phyloP scores from a whole-genome alignment of 345 rosid genomes.

The Eucalyptus caleyi region DNA sequence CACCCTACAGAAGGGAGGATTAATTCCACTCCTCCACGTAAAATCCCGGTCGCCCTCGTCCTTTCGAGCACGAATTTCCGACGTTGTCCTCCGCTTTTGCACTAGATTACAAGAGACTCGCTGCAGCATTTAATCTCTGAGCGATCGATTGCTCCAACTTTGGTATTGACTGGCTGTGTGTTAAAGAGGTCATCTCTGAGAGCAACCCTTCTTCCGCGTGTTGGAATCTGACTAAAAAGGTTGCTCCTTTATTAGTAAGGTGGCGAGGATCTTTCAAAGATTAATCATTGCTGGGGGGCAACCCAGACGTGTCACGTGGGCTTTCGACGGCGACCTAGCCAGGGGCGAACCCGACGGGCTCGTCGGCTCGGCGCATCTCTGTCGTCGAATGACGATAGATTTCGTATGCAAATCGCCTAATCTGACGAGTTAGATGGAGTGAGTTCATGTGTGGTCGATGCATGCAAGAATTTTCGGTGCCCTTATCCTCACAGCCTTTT shows the following conservation, averaged over 20 bases:
- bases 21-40: background rate
- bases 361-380: background rate
- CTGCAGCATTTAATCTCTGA: background rate
- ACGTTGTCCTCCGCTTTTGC: background rate
- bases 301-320: accelerated
- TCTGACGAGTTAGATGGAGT: background rate
- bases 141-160: background rate
- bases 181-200: background rate
- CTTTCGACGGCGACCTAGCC: background rate
- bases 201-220: background rate
- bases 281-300: background rate
- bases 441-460: background rate
- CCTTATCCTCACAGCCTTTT: background rate
- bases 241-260: background rate
- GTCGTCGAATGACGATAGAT: background rate
- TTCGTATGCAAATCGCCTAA: background rate
- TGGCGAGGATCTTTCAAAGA: background rate
- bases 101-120: background rate
- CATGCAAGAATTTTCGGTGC: background rate
- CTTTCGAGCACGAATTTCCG: background rate
- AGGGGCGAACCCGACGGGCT: background rate
- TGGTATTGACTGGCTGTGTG: background rate
- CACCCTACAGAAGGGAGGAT: too few relatives aligned
- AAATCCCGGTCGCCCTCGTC: background rate
- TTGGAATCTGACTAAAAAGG: background rate